Evolutionary conservation across 306 rosid genomes (phyloP).

Genomic region (Cyamopsis tetragonoloba): DNA sequence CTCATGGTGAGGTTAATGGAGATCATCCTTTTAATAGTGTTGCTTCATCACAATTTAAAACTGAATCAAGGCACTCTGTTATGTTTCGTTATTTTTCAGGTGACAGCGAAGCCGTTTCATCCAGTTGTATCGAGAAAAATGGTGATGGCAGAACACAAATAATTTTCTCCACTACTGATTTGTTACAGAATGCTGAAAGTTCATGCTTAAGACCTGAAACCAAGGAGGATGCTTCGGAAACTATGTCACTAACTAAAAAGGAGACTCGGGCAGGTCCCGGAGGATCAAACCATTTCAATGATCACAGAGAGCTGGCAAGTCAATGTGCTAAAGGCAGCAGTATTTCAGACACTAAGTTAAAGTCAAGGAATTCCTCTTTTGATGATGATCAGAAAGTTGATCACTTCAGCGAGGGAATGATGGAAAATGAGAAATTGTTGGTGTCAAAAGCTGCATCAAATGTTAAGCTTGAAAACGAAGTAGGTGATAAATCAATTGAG

Average conservation of each 20-base stretch:
- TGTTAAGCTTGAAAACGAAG: slow-evolving; percentile 45
- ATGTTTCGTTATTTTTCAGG: slow-evolving; percentile 14
- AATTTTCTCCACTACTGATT: slow-evolving; percentile 22
- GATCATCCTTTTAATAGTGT: slow-evolving; percentile 21
- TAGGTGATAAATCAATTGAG: slow-evolving; percentile 41
- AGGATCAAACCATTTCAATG: slow-evolving; percentile 33
- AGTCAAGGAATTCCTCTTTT: slow-evolving; percentile 20
- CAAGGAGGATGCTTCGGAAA: slow-evolving; percentile 22
- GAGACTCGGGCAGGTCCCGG: slow-evolving; percentile 43
- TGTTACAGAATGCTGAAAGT: slow-evolving; percentile 25
- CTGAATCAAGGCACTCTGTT: slow-evolving; percentile 18
- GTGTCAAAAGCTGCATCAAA: slow-evolving; percentile 37
- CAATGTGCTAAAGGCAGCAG: slow-evolving; percentile 22
- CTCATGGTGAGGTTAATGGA: slow-evolving; percentile 28
- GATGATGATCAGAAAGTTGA: slow-evolving; percentile 42
- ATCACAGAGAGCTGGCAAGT: slow-evolving; percentile 34
- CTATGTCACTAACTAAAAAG: slow-evolving; percentile 14
- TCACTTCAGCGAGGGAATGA: slow-evolving; percentile 31
- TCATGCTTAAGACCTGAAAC: slow-evolving; percentile 27
- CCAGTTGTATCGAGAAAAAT: slow-evolving; percentile 30
- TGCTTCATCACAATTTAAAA: slow-evolving; percentile 23
- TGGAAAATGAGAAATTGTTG: slow-evolving; percentile 31
- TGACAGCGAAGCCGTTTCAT: slow-evolving; percentile 32
- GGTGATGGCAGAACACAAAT: slow-evolving; percentile 21
- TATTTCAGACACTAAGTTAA: slow-evolving; percentile 35